Evolutionary conservation across 73 alveolate species (phyloP), one percentile per base, ranked within the genome.

Genomic region (Symbiodinium pilosum): DNA sequence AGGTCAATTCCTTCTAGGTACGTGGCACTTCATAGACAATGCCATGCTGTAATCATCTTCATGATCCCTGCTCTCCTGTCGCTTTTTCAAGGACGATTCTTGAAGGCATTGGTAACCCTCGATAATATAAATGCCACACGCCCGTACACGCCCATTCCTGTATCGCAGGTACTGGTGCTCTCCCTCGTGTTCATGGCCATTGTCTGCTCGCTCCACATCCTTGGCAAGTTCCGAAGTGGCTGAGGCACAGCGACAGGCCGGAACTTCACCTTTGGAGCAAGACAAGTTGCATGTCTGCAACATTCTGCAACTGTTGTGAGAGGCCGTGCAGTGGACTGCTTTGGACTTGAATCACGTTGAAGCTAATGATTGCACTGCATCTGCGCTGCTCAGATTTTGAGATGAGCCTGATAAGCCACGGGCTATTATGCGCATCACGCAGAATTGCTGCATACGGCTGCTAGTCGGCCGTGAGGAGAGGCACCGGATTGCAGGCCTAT

Each of bases 161-260:
- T n/a, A n/a, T n/a, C n/a, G 71, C n/a, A 89, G 96, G 96, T 89
- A 69, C 83, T 93, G 42, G 99, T 93, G 77, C 93, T 93, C 30
- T 93, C 99, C 4, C 43, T 93, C 81, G 99, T 93, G 24, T 93
- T 83, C 94, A 93, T 93, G 99, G 99, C 99, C n/a, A 83, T 93
- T 26, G 99, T 93, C 54, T 83, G 92, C 87, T 75, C 93, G 30
- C 56, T 93, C 59, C 99, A 93, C 99, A 93, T 93, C 77, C 54
- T 93, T 87, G 99, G 99, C 77, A 93, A 93, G 99, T 77, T 81
- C 73, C 75, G 99, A 44, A 81, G 93, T 36, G 99, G 99, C 26
- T 77, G 73, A 81, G 94, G 43, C 44, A 64, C 21, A 36, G 32
- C 32, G 11, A 28, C 30, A 64, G 77, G 32, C 77, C 16, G 77